These are phyloP conservation scores for Rhodotorula sp. DNA, from an alignment of 1,284 basidiomycete species.

Conservation along the genomic window DNA sequence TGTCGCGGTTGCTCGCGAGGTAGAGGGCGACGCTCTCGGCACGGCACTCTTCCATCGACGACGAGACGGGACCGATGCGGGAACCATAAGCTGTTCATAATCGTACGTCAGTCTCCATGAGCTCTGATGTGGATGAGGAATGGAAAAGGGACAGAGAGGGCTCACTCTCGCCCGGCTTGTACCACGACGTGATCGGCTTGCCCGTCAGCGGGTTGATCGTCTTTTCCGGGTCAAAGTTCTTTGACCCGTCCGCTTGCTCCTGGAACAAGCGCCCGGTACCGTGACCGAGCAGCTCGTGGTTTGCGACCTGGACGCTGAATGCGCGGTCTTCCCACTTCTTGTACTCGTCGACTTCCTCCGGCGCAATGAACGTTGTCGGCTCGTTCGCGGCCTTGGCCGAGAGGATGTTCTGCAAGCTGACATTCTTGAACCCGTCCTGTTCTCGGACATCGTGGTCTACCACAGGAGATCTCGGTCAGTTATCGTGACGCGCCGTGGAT, in stretches of 20 bases:
- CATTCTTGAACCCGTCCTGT: conserved; percentile 67
- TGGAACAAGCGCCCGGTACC: conserved; percentile 71
- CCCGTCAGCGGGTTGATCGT: conserved; percentile 79
- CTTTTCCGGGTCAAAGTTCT: conserved; percentile 72
- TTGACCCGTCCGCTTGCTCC: conserved; percentile 67
- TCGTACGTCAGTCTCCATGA: neutral
- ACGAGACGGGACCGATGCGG: conserved; percentile 63
- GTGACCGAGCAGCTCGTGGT: conserved; percentile 32
- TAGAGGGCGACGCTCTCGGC: conserved; percentile 77
- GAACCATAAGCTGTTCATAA: conserved; percentile 53
- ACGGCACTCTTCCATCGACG: conserved; percentile 71
- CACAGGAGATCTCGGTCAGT: no score
- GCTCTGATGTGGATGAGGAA: neutral
- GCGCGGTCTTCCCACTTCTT: conserved; percentile 70
- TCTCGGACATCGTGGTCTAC: conserved; percentile 68
- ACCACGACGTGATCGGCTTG: conserved; percentile 74
- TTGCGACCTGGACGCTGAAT: conserved; percentile 64
- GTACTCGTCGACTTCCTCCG: conserved; percentile 66
- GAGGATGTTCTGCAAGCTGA: conserved; percentile 64
- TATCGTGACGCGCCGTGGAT: no score
- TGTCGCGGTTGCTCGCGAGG: conserved; percentile 66
- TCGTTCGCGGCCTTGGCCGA: conserved; percentile 78
- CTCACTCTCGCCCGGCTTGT: conserved; percentile 54
- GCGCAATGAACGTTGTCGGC: conserved; percentile 67
- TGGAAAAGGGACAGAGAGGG: neutral